These are phyloP conservation scores for Boletellus ananiceps DNA, from an alignment of 768 basidiomycete genomes.

Conservation along the genomic window DNA sequence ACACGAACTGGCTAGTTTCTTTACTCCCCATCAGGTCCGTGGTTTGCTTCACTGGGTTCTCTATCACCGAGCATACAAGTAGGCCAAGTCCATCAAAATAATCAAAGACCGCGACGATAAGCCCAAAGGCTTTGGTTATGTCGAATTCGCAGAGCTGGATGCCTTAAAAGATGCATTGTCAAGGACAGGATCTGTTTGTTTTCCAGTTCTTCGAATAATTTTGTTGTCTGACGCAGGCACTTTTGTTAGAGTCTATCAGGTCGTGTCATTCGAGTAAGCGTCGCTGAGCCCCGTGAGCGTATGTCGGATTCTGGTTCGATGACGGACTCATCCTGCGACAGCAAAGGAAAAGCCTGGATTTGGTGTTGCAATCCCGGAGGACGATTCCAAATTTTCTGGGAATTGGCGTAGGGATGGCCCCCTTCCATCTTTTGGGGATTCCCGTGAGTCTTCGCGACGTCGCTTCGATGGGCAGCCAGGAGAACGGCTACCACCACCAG, in stretches of 20 bases:
- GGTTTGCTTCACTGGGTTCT: neutral
- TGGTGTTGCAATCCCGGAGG: constrained; percentile 48
- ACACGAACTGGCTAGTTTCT: constrained; percentile 75
- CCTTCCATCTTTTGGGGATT: constrained; percentile 61
- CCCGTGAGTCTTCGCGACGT: constrained; percentile 61
- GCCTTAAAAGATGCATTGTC: constrained; percentile 79
- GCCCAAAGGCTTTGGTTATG: constrained; percentile 97
- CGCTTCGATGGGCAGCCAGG: constrained; percentile 54
- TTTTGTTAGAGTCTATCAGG: constrained; percentile 60
- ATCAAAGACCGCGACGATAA: constrained; percentile 91
- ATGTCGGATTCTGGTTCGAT: neutral
- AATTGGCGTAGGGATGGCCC: constrained; percentile 89
- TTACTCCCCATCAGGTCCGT: constrained; percentile 58
- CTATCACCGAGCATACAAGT: constrained; percentile 1
- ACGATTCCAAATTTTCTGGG: constrained; percentile 76
- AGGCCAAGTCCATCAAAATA: constrained; percentile 86
- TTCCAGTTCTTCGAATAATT: neutral
- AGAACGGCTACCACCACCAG: constrained; percentile 40
- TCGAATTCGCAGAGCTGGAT: constrained; percentile 88
- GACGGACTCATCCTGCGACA: constrained; percentile 28
- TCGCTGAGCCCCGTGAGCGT: constrained; percentile 90
- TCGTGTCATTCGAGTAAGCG: constrained; percentile 81
- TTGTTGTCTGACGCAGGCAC: neutral
- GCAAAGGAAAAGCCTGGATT: constrained; percentile 73
- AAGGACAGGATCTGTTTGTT: constrained; percentile 64